A percentile compares a stretch with the other conserved stretches of the same genome.
Evolutionary conservation across 1,139 yeast genomes (phyloP).

Genomic region (Debaryomycetaceae sp.): DNA sequence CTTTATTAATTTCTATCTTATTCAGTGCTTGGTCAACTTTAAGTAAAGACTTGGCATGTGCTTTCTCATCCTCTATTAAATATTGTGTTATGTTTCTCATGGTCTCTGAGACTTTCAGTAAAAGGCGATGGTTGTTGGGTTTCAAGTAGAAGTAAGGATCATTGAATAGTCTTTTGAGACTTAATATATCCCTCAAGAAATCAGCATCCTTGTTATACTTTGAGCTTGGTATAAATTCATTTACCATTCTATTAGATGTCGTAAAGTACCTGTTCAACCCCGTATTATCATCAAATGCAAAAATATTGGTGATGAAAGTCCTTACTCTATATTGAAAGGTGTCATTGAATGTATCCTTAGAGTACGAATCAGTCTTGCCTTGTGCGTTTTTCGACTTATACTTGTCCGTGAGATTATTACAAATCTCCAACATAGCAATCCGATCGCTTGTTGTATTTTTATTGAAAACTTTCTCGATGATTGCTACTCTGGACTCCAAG

Average conservation of each 20-base stretch:
- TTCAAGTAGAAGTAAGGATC: constrained; percentile 36
- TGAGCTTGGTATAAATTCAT: constrained; percentile 20
- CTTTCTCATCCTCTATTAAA: constrained; percentile 29
- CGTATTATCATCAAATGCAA: constrained; percentile 43
- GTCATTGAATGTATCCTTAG: constrained; percentile 41
- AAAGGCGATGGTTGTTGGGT: constrained; percentile 17
- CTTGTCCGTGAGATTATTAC: constrained; percentile 37
- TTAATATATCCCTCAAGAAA: constrained; percentile 33
- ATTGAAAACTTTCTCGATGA: constrained; percentile 24
- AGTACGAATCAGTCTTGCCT: constrained; percentile 25
- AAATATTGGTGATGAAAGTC: constrained; percentile 28
- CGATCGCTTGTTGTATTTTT: constrained; percentile 30
- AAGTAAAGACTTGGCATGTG: constrained; percentile 13
- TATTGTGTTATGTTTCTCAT: constrained; percentile 24
- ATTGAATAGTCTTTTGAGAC: constrained; percentile 28
- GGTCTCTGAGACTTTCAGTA: constrained; percentile 20
- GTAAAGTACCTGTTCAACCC: constrained; percentile 44
- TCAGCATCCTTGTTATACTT: constrained; percentile 17
- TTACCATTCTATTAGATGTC: constrained; percentile 22
- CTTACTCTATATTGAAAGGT: constrained; percentile 35
- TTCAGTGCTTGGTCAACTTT: constrained; percentile 17
- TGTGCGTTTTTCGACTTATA: constrained; percentile 14
- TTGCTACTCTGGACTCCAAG: constrained; percentile 30
- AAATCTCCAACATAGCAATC: constrained; percentile 36
- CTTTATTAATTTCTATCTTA: constrained; percentile 12